Percentiles rank a stretch among this genome's conserved stretches.
These are phyloP conservation scores for Fusarium anguioides DNA, from an alignment of 2,329 filamentous ascomycete genomes.

Conservation along the genomic window DNA sequence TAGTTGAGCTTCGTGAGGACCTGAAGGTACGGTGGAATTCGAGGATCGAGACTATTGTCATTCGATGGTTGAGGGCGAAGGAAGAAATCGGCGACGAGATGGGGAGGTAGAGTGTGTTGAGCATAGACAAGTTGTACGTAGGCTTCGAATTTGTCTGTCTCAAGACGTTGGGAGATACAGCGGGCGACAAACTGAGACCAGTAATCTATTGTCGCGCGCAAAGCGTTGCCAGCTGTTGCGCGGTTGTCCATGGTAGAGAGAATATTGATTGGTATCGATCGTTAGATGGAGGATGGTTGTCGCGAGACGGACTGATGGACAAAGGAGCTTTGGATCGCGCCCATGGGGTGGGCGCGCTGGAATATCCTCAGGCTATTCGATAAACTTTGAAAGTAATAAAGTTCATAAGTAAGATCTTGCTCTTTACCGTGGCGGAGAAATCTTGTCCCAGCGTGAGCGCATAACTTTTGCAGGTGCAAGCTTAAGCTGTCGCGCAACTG, in stretches of 20 bases:
- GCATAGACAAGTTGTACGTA: conserved; percentile 62
- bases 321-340: conserved; percentile 16
- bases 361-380: neutral
- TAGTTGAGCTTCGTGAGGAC: conserved; percentile 62
- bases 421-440: neutral
- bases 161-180: conserved; percentile 64
- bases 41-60: conserved; percentile 65
- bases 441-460: conserved; percentile 13
- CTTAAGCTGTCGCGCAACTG: conserved; percentile 30
- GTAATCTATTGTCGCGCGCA: conserved; percentile 50
- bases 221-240: conserved; percentile 31
- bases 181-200: conserved; percentile 64
- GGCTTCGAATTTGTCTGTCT: conserved; percentile 63
- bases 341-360: conserved; percentile 1
- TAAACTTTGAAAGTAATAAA: neutral
- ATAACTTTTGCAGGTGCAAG: conserved; percentile 19
- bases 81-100: conserved; percentile 67
- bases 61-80: conserved; percentile 64
- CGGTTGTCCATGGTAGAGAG: conserved; percentile 45
- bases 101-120: conserved; percentile 63
- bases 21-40: conserved; percentile 69
- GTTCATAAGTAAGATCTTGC: neutral
- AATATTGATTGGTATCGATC: neutral
- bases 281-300: neutral
- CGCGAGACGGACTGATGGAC: conserved; percentile 2